Evolutionary conservation across 208 protist genomes (phyloP).

Genomic region (Borovskyia barvae): DNA sequence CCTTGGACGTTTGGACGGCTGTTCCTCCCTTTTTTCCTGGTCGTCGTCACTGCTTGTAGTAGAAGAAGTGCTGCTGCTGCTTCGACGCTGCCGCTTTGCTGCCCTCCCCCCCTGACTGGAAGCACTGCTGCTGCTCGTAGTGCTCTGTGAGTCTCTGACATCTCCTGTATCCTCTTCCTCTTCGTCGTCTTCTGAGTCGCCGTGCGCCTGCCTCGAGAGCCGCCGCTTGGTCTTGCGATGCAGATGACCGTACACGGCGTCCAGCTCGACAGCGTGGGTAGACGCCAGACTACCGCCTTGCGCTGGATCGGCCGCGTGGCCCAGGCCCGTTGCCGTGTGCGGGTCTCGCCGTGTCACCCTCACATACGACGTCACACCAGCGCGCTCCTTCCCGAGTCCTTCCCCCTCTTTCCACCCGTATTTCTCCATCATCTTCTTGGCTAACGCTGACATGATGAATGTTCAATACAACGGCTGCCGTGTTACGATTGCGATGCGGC

Average conservation of each 20-base stretch:
- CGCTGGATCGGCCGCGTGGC: slow-evolving; percentile 61
- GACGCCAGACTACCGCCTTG: slow-evolving; percentile 39
- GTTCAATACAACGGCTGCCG: background rate
- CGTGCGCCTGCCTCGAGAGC: background rate
- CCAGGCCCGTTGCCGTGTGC: slow-evolving; percentile 61
- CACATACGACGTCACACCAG: slow-evolving; percentile 69
- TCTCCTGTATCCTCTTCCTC: background rate
- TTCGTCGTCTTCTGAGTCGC: background rate
- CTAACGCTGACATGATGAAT: slow-evolving; percentile 54
- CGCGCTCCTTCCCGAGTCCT: slow-evolving; percentile 73
- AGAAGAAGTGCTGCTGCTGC: background rate
- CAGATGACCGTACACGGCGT: slow-evolving; percentile 55
- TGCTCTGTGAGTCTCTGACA: background rate
- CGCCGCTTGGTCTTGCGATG: slow-evolving; percentile 18
- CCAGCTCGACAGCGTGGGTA: slow-evolving; percentile 61
- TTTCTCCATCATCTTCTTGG: slow-evolving; percentile 81
- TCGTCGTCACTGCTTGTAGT: slow-evolving; percentile 8
- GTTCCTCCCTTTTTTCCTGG: slow-evolving; percentile 11
- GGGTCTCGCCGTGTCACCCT: slow-evolving; percentile 77
- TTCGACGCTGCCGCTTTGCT: slow-evolving; percentile 1
- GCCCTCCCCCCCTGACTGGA: slow-evolving; percentile 15
- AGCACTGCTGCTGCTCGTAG: slow-evolving; percentile 10
- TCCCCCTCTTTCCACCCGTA: slow-evolving; percentile 85
- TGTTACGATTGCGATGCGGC: too few species aligned
- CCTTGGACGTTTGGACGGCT: background rate